These are phyloP conservation scores for Microdochium paspali DNA, from an alignment of 2,329 filamentous ascomycete genomes.

Conservation along the genomic window DNA sequence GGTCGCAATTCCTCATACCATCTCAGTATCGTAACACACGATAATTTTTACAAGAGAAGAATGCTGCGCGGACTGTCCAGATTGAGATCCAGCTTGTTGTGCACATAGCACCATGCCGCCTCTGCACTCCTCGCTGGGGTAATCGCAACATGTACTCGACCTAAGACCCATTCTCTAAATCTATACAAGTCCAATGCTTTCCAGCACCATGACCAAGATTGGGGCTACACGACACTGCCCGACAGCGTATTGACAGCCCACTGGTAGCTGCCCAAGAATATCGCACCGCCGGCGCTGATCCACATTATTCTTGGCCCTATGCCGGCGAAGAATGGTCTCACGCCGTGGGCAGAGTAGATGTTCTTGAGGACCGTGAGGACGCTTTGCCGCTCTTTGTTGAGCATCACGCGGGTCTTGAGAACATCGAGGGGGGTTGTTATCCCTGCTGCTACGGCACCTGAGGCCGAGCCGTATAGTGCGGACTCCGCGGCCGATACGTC, in stretches of 20 bases:
- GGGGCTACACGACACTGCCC: conserved; percentile 9
- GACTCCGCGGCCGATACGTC: conserved; percentile 66
- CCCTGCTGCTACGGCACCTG: conserved; percentile 78
- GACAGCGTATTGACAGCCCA: conserved; percentile 71
- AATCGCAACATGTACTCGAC: no score
- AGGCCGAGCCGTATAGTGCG: conserved; percentile 72
- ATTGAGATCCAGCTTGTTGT: no score
- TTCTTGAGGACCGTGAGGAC: conserved; percentile 49
- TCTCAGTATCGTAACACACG: no score
- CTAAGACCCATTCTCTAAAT: no score
- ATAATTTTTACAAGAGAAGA: no score
- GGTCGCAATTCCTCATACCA: no score
- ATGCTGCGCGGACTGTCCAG: no score
- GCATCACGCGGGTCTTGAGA: conserved; percentile 93
- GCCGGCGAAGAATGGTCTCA: conserved; percentile 63
- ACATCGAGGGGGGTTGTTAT: conserved; percentile 92
- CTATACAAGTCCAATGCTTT: conserved; percentile 5
- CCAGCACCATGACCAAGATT: no score
- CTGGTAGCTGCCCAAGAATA: conserved; percentile 91
- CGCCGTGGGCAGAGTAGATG: conserved; percentile 56
- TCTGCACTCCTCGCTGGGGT: no score
- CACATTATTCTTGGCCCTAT: conserved; percentile 79
- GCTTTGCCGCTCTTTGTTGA: conserved; percentile 60
- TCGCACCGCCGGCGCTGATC: conserved; percentile 90
- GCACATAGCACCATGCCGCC: no score